Conservation (phyloP, 2,329 filamentous ascomycete genomes). For the Pseudocercospora fijiensis region DNA sequence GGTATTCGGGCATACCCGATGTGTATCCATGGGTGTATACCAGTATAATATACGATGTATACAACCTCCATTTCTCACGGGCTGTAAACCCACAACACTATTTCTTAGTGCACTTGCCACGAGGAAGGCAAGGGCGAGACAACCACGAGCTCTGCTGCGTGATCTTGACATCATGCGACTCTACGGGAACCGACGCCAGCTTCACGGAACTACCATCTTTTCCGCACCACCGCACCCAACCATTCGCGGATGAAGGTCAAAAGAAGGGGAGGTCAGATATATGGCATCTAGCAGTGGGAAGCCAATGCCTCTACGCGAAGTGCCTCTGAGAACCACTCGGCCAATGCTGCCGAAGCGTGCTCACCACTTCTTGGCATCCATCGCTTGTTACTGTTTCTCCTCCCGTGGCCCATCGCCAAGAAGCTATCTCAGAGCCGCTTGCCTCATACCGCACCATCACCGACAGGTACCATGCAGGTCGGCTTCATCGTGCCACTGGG, state of each 20-base stretch:
- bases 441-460: constrained; percentile 12
- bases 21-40: no score
- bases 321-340: not conserved
- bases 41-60: no score
- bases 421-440: constrained; percentile 12
- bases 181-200: not conserved
- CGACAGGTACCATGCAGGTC: constrained; percentile 20
- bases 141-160: constrained; percentile 7
- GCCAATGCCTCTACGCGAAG: not conserved
- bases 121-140: constrained; percentile 1
- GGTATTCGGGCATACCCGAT: no score
- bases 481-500: constrained; percentile 9
- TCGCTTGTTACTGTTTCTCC: constrained; percentile 13
- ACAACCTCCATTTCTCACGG: no score
- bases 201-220: not conserved
- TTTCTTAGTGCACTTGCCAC: constrained; percentile 9
- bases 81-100: no score
- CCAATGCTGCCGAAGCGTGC: constrained; percentile 3
- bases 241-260: not conserved
- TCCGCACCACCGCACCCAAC: not conserved
- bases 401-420: constrained; percentile 17
- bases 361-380: not conserved
- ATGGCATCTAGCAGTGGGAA: not conserved
- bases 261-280: not conserved
- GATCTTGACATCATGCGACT: not conserved